phyloP scores from a whole-genome alignment of 768 basidiomycete genomes.

The Pholiota molesta region DNA sequence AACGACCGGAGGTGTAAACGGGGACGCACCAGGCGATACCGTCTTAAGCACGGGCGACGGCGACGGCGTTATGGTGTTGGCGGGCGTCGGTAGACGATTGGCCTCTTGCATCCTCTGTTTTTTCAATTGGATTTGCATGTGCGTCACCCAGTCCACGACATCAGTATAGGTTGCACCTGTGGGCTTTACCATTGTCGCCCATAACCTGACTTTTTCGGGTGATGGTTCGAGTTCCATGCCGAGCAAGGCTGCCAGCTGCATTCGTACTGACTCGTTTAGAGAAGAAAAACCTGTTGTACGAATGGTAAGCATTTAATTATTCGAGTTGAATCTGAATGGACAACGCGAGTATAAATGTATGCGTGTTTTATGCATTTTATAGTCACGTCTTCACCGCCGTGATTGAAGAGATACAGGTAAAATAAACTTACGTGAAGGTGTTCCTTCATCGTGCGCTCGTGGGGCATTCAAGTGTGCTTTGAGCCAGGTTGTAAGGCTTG shows the following conservation, averaged over 20 bases:
- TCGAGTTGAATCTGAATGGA: too few species aligned
- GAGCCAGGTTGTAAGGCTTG: not conserved
- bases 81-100: constrained; percentile 21
- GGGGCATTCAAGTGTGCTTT: not conserved
- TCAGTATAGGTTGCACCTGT: not conserved
- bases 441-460: not conserved
- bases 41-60: constrained; percentile 2
- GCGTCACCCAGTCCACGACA: not conserved
- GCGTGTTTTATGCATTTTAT: not conserved
- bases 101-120: not conserved
- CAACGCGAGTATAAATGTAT: not conserved
- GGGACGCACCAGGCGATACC: not conserved
- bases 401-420: not conserved
- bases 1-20: not conserved
- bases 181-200: not conserved
- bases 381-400: too few species aligned
- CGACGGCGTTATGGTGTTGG: constrained; percentile 19
- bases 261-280: not conserved
- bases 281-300: not conserved
- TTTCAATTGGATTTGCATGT: not conserved
- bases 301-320: too few species aligned
- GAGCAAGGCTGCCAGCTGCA: not conserved
- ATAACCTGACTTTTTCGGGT: not conserved
- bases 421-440: not conserved
- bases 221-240: not conserved